Evolutionary conservation across 495 filamentous ascomycete species (phyloP).

Genomic region (Lophium mytilinum): DNA sequence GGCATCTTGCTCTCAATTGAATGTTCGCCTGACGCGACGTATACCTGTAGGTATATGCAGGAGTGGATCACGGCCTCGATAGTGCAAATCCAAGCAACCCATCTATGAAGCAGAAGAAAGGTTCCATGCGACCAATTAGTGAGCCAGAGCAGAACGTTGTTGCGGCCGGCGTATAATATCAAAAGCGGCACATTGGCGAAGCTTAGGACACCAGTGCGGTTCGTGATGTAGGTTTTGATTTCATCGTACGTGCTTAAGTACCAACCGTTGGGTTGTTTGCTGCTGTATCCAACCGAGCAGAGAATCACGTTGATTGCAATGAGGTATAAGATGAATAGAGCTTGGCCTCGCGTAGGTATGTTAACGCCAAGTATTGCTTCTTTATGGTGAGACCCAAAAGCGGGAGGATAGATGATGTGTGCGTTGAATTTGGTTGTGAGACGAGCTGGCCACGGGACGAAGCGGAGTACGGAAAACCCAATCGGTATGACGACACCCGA

Average conservation of each 20-base stretch:
- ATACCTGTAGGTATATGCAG: slow-evolving; percentile 20
- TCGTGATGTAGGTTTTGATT: slow-evolving; percentile 34
- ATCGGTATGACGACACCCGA: slow-evolving; percentile 9
- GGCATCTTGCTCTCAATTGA: slow-evolving; percentile 4
- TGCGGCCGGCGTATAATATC: slow-evolving; percentile 36
- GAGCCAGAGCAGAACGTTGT: slow-evolving; percentile 41
- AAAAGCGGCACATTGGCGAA: slow-evolving; percentile 32
- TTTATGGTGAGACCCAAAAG: background rate
- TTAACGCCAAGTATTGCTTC: background rate
- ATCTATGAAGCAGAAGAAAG: slow-evolving; percentile 42
- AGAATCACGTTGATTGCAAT: background rate
- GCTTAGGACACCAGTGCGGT: slow-evolving; percentile 35
- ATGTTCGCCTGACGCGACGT: slow-evolving; percentile 21
- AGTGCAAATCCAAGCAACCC: slow-evolving; percentile 37
- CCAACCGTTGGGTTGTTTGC: slow-evolving; percentile 26
- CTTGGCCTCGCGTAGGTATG: background rate
- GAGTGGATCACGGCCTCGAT: slow-evolving; percentile 37
- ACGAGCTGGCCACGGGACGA: slow-evolving; percentile 3
- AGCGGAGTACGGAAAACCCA: slow-evolving; percentile 6
- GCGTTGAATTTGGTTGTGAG: slow-evolving; percentile 3
- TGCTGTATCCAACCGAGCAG: slow-evolving; percentile 26
- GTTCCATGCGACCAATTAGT: slow-evolving; percentile 43
- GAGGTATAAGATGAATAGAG: background rate
- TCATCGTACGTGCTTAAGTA: slow-evolving; percentile 18
- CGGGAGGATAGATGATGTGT: slow-evolving; percentile 2